These are phyloP conservation scores for Capsicum rhomboideum DNA, from an alignment of 257 asterid species.

Conservation along the genomic window DNA sequence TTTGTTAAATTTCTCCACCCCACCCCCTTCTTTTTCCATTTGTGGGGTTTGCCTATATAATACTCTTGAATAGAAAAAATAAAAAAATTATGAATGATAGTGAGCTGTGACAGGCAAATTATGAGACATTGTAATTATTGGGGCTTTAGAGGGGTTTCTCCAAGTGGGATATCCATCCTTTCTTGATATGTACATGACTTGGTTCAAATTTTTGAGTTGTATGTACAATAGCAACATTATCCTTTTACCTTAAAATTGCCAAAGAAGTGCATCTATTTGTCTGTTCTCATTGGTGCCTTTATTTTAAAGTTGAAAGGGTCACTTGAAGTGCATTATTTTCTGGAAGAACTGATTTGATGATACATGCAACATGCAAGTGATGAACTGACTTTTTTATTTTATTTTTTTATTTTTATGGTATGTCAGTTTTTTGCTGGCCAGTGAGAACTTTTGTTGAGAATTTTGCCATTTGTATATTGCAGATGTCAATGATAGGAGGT, in stretches of 20 bases:
- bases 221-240: slow-evolving; percentile 1
- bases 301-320: not conserved
- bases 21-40: not conserved
- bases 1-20: not conserved
- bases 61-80: not conserved
- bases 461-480: not conserved
- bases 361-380: not conserved
- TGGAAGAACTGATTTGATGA: not conserved
- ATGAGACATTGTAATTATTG: slow-evolving; percentile 11
- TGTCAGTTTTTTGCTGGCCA: slow-evolving; percentile 13
- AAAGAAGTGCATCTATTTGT: not conserved
- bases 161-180: slow-evolving; percentile 4
- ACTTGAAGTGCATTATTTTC: not conserved
- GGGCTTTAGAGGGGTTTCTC: slow-evolving; percentile 5
- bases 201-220: not conserved
- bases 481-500: slow-evolving; percentile 10
- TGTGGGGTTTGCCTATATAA: not conserved
- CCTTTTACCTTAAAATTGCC: slow-evolving; percentile 2
- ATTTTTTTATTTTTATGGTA: not conserved
- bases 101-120: slow-evolving; percentile 1
- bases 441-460: not conserved
- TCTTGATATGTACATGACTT: not conserved
- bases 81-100: not conserved
- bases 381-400: not conserved
- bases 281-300: not conserved